phyloP scores from a whole-genome alignment of 2,329 filamentous ascomycete species.

The Metarhizium robertsii region DNA sequence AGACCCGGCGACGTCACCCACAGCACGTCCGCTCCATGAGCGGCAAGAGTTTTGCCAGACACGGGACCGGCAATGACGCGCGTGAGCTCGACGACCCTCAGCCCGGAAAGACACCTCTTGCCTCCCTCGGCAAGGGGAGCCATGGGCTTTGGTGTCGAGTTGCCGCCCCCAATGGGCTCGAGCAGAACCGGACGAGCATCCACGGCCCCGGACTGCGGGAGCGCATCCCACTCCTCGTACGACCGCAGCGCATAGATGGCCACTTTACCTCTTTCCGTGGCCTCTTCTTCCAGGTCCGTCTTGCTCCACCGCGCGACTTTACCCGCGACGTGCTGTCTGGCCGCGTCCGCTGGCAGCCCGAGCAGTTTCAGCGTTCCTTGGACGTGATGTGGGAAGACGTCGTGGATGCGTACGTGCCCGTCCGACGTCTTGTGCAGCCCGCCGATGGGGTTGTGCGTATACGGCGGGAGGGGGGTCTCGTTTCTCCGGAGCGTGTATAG shows the following conservation, averaged over 20 bases:
- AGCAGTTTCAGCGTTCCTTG: conserved; percentile 33
- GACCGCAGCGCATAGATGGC: conserved; percentile 41
- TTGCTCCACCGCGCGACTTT: conserved; percentile 33
- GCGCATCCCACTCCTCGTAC: conserved; percentile 40
- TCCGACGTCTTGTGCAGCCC: conserved; percentile 41
- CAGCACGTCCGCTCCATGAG: conserved; percentile 62
- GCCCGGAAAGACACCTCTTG: conserved; percentile 36
- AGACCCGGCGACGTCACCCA: conserved; percentile 57
- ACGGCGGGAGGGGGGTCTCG: neutral
- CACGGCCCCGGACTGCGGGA: conserved; percentile 35
- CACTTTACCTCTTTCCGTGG: conserved; percentile 23
- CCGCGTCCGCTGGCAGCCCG: conserved; percentile 20
- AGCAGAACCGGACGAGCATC: conserved; percentile 33
- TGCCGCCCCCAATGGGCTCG: too few species aligned
- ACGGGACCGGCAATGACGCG: conserved; percentile 64
- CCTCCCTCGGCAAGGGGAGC: neutral
- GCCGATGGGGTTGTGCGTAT: conserved; percentile 25
- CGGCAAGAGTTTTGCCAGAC: conserved; percentile 56
- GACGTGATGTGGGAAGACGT: conserved; percentile 41
- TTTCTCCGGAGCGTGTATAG: conserved; percentile 29
- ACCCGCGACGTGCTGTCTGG: conserved; percentile 16
- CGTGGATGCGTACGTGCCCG: conserved; percentile 46
- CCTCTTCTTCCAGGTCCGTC: conserved; percentile 38
- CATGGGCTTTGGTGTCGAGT: too few species aligned
- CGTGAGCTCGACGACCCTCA: conserved; percentile 63